Base-by-base conservation (phyloP, 1,284 basidiomycete species). In the Ceratobasidium sp. region DNA sequence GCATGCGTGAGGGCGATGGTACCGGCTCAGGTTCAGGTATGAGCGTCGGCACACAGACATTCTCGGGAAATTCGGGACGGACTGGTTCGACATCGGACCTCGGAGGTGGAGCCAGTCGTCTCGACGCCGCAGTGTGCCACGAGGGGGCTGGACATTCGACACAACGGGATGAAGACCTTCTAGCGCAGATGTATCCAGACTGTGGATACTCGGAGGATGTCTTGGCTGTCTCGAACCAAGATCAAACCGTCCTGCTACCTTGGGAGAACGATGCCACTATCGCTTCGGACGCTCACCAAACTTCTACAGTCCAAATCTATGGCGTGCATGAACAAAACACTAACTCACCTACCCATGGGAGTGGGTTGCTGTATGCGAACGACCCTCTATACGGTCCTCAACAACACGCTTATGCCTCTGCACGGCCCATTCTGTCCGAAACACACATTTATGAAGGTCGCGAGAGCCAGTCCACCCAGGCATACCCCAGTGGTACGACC, bases 151-250 rank as follows among this genome's bases (percentile, higher is more conserved):
- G 11, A 41, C 36, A 33, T n/a, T 29, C 31, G 27, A 19, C 19
- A n/a, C 57, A n/a, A 11, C 36, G 11, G 11, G 4, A 41, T 41
- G 15, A n/a, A 22, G 24, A 29, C 36, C 14, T 19, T 5, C 9
- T 29, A 29, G 24, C 36, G 9, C 57, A 36, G 57, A 33, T 60
- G 33, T 60, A 60, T 60, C 31, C 57, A 33, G 11, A 29, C 41
- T 33, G 41, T 14, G 36, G 11, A 11, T 41, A 41, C 36, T 41
- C 50, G 50, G 50, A 17, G 17, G 50, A 17, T 4, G 50, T 41
- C 36, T 4, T n/a, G 15, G 4, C 50, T n/a, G 6, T 17, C 24
- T 24, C 36, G 36, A 41, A 41, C 36, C 36, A 41, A 4, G 17
- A 8, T 6, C 41, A 60, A 17, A 14, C 57, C 7, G 57, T 29